Conservation (phyloP, 2,329 filamentous ascomycete species). For the Diaporthe humulicola region DNA sequence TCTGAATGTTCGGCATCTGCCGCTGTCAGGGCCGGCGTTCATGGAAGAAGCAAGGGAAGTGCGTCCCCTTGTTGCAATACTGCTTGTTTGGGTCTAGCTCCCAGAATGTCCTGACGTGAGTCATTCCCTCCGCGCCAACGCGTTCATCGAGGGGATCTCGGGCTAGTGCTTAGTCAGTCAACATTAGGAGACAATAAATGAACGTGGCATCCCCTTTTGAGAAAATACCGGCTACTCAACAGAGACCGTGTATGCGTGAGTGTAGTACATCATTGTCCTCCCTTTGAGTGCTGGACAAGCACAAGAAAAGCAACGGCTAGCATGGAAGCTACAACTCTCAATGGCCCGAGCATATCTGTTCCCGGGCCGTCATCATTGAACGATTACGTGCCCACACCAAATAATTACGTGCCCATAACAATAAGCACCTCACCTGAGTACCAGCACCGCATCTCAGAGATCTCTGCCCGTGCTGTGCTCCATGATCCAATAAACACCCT, state of each 20-base stretch:
- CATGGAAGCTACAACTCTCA: conserved; percentile 23
- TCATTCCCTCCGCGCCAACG: not conserved
- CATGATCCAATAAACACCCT: conserved; percentile 19
- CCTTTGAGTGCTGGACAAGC: not conserved
- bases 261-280: too few relatives aligned
- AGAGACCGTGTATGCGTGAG: not conserved
- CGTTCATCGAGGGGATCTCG: not conserved
- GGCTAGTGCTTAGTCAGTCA: not conserved
- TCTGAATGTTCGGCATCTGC: not conserved
- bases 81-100: conserved; percentile 2
- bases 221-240: not conserved
- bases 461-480: not conserved
- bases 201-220: not conserved
- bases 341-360: not conserved
- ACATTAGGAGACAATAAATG: not conserved
- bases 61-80: not conserved
- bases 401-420: not conserved
- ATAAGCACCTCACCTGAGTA: conserved; percentile 2
- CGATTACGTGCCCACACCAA: not conserved
- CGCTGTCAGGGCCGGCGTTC: not conserved
- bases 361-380: not conserved
- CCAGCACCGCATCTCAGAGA: conserved; percentile 24
- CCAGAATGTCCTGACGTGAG: not conserved
- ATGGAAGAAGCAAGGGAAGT: not conserved
- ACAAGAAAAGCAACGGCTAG: too few relatives aligned